Base-by-base conservation (phyloP, 1,284 basidiomycete genomes). In the Ganoderma sinense region DNA sequence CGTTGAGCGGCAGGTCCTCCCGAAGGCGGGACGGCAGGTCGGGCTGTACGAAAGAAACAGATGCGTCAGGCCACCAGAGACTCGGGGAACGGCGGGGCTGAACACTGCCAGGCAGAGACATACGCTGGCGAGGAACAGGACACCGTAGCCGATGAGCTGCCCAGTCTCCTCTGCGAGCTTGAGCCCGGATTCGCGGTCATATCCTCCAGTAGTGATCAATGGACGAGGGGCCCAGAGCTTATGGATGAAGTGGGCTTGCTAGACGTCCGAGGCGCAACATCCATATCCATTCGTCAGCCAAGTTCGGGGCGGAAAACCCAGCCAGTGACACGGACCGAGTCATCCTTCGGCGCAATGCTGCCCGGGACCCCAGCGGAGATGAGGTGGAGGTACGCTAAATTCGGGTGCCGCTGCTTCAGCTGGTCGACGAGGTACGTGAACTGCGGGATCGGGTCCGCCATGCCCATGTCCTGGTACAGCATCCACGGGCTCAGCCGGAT, bases 331-430 rank as follows among this genome's bases (percentile, higher is more conserved):
- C 64, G 23, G 13, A 65, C 66, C 60, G 59, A 45, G 16, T 55
- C 61, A 14, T 43, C 71, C 53, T 39, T 29, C 5, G 62, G 68
- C 4, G 71, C 68, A 7, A 39, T 74, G 43, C 70, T 70, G 68
- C 69, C 75, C 10, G 31, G 43, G 0, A 79, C 75, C 20, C 81
- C 75, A 0, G 81, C 79, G 74, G 86, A 85, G 51, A 85, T 78
- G 45, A 82, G 77, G 76, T 89, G 88, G n/a, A 91, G 71, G 75
- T 90, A 92, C 0, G 88, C 87, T 11, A 91, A 78, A n/a, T 83
- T 74, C 26, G 87, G 85, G 73, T 82, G 81, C 2, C 78, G 73
- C 53, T 82, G 66, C 64, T 77, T 78, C 23, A 88, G 74, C n/a
- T 81, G 73, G 2, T 74, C 72, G 0, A 81, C 78, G 6, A 87